These are phyloP conservation scores for Wickerhamomyces subpelliculosus DNA, from an alignment of 805 yeast species.

Conservation along the genomic window DNA sequence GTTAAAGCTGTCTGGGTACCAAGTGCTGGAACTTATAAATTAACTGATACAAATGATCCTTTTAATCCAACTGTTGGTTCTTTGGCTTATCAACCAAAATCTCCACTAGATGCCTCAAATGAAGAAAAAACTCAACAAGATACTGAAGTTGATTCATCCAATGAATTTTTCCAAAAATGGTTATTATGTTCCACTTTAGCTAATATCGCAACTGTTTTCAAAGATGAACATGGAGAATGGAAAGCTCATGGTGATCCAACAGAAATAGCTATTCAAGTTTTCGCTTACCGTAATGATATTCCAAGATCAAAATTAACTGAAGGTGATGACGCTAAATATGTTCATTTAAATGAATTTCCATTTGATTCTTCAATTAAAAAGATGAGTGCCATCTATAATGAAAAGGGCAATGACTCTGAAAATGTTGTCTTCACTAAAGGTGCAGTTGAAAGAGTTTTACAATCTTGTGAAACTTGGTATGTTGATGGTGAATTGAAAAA, in stretches of 20 bases:
- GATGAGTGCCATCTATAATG: slow-evolving; percentile 56
- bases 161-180: slow-evolving; percentile 39
- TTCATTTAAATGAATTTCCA: slow-evolving; percentile 59
- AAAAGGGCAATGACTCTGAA: slow-evolving; percentile 22
- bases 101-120: slow-evolving; percentile 18
- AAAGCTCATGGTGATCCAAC: slow-evolving; percentile 86
- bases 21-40: slow-evolving; percentile 46
- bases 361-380: slow-evolving; percentile 70
- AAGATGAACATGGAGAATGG: slow-evolving; percentile 47
- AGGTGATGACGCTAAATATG: slow-evolving; percentile 20
- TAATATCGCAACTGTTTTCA: slow-evolving; percentile 63
- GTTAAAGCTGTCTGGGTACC: slow-evolving; percentile 68
- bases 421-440: slow-evolving; percentile 53
- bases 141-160: slow-evolving; percentile 6
- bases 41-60: slow-evolving; percentile 51
- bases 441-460: slow-evolving; percentile 66
- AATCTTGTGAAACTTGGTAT: slow-evolving; percentile 49
- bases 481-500: slow-evolving; percentile 23
- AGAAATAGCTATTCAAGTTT: slow-evolving; percentile 82
- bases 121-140: slow-evolving; percentile 11
- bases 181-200: slow-evolving; percentile 66
- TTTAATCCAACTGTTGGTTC: slow-evolving; percentile 58
- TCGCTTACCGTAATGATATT: slow-evolving; percentile 50
- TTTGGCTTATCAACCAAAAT: slow-evolving; percentile 18
- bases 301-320: slow-evolving; percentile 39